phyloP scores from a whole-genome alignment of 2,329 filamentous ascomycete genomes.

The Leptosphaerulina australis region DNA sequence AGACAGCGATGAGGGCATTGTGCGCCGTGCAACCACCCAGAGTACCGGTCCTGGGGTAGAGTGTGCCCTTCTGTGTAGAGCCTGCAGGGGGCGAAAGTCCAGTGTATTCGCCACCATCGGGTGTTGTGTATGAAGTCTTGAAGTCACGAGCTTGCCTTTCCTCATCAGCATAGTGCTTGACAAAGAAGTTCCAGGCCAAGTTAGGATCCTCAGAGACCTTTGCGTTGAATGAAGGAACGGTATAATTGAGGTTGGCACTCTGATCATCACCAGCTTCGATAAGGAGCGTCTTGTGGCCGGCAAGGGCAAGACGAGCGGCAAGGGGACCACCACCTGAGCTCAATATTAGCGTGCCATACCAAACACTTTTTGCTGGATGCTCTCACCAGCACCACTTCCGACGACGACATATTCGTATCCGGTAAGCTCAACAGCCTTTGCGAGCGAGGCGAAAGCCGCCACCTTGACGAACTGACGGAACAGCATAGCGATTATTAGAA shows the following conservation, averaged over 20 bases:
- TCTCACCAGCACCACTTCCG: conserved; percentile 53
- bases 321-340: conserved; percentile 35
- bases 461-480: conserved; percentile 28
- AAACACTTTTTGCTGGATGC: not conserved
- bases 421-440: conserved; percentile 37
- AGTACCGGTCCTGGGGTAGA: conserved; percentile 64
- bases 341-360: not conserved
- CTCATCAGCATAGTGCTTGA: conserved; percentile 65
- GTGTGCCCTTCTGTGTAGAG: conserved; percentile 59
- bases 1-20: conserved; percentile 66
- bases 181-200: conserved; percentile 68
- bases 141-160: conserved; percentile 60
- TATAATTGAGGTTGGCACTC: conserved; percentile 57
- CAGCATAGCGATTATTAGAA: conserved; percentile 27
- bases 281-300: conserved; percentile 65
- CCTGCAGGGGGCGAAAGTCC: conserved; percentile 61
- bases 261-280: conserved; percentile 67
- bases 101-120: conserved; percentile 49
- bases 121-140: conserved; percentile 63
- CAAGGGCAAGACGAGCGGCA: conserved; percentile 63
- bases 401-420: conserved; percentile 68
- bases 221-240: conserved; percentile 61
- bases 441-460: conserved; percentile 30
- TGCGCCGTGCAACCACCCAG: conserved; percentile 66
- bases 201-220: conserved; percentile 62